These are phyloP conservation scores for Taxillus chinensis DNA, from an alignment of 164 flowering plant species.

Conservation along the genomic window DNA sequence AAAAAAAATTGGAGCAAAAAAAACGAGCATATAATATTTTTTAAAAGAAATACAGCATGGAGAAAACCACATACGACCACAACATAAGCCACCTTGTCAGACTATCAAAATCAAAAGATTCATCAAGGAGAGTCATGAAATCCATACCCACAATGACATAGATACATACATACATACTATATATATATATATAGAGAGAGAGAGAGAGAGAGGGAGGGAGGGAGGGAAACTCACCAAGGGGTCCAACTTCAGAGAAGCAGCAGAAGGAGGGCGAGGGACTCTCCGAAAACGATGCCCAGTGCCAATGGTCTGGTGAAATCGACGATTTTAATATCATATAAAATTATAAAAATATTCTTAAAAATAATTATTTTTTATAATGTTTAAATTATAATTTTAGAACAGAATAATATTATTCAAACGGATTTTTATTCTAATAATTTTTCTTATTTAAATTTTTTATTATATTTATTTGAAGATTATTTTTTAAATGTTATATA, in stretches of 20 bases:
- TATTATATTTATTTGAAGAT: no score
- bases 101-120: neutral
- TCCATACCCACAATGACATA: neutral
- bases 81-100: neutral
- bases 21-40: neutral
- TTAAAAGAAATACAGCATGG: no score
- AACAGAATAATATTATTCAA: no score
- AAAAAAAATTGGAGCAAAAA: neutral
- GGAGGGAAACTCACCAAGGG: slow-evolving; percentile 42
- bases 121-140: neutral
- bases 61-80: neutral
- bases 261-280: slow-evolving; percentile 40
- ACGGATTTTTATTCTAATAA: no score
- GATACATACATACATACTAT: neutral
- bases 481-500: no score
- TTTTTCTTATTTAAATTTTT: no score
- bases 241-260: slow-evolving; percentile 52
- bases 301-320: slow-evolving; percentile 38
- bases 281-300: slow-evolving; percentile 61
- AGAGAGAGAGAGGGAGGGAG: neutral
- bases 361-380: no score
- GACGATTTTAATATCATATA: no score
- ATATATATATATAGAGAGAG: neutral
- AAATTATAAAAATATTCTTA: no score
- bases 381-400: no score